phyloP scores from a whole-genome alignment of 2,329 filamentous ascomycete species.

The Pyrenochaeta sp. region DNA sequence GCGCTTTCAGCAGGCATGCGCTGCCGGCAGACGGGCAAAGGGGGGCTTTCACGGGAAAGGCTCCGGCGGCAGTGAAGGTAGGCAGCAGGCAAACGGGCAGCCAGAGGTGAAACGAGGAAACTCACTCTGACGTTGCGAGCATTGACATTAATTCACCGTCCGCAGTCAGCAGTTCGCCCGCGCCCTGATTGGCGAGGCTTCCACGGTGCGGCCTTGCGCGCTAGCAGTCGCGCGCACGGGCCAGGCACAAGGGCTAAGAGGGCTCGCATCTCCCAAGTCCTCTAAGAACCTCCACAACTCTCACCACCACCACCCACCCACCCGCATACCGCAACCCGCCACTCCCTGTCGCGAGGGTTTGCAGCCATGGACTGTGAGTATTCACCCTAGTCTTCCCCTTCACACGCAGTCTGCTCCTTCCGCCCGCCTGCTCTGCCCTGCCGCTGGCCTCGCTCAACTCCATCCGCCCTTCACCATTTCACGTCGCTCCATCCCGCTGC shows the following conservation, averaged over 20 bases:
- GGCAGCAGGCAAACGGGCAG: not conserved
- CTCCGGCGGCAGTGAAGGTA: not conserved
- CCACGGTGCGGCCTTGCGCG: constrained; percentile 15
- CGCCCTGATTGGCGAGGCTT: constrained; percentile 29
- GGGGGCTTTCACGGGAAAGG: not conserved
- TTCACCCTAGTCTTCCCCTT: constrained; percentile 42
- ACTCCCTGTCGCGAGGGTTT: constrained; percentile 51
- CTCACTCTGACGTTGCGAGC: constrained; percentile 27
- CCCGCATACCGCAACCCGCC: constrained; percentile 37
- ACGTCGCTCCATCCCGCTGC: constrained; percentile 39
- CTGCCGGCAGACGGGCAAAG: constrained; percentile 4
- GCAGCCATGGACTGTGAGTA: constrained; percentile 68
- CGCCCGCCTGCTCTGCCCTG: constrained; percentile 24
- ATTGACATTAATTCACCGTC: too few relatives aligned
- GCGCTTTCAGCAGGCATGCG: constrained; percentile 3
- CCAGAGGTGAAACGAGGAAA: constrained; percentile 9
- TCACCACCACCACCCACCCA: constrained; percentile 40
- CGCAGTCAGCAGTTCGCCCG: constrained; percentile 21
- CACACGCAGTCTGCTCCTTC: constrained; percentile 23
- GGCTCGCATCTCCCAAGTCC: constrained; percentile 21
- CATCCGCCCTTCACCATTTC: constrained; percentile 44
- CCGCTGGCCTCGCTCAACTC: constrained; percentile 39
- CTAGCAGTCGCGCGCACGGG: constrained; percentile 5
- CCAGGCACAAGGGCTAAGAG: constrained; percentile 7
- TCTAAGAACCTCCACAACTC: constrained; percentile 29